Evolutionary conservation across 306 rosid species (phyloP).

Genomic region (Lablab purpureus): DNA sequence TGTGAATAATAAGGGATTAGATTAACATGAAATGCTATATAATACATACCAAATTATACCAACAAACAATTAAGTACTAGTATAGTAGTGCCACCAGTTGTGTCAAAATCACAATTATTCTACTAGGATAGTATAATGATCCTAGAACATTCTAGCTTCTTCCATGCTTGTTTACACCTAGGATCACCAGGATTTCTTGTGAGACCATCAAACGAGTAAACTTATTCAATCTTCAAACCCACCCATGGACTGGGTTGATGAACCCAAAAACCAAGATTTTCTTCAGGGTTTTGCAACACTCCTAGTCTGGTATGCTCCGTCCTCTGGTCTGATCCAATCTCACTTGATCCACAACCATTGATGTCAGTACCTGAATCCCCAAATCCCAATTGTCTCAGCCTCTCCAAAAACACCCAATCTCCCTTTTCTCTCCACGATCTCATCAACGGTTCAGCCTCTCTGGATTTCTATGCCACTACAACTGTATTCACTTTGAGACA

Average conservation of each 20-base stretch:
- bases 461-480: neutral
- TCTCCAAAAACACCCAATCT: neutral
- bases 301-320: neutral
- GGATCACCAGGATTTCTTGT: neutral
- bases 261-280: neutral
- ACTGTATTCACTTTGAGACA: neutral
- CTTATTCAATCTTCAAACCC: neutral
- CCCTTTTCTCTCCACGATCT: neutral
- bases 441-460: neutral
- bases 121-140: neutral
- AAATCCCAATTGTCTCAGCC: neutral
- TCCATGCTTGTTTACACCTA: neutral
- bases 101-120: neutral
- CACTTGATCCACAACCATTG: neutral
- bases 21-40: slow-evolving; percentile 20
- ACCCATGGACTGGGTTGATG: neutral
- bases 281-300: neutral
- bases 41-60: slow-evolving; percentile 20
- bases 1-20: neutral
- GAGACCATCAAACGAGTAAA: neutral
- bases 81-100: neutral
- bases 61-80: slow-evolving; percentile 2
- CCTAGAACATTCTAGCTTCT: neutral
- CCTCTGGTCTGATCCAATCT: neutral
- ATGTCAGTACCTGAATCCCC: neutral